phyloP scores from a whole-genome alignment of 129 eudicot genomes.

The Pulicaria dysenterica region DNA sequence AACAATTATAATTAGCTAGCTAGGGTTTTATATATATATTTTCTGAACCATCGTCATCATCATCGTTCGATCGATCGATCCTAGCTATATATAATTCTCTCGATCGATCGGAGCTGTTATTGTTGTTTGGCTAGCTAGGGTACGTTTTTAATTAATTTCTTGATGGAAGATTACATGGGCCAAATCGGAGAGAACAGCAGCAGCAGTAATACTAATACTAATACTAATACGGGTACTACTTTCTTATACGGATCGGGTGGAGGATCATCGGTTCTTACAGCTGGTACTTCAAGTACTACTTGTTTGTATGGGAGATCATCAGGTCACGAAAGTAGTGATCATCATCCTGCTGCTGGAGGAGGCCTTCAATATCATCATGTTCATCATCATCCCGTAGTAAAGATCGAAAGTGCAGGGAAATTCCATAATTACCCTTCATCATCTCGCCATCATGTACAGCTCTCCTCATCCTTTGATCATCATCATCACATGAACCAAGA shows the following conservation, averaged over 20 bases:
- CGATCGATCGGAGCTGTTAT: background rate
- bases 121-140: too few species aligned
- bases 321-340: conserved; percentile 8
- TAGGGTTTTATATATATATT: background rate
- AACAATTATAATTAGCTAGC: background rate
- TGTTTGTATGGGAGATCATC: conserved; percentile 43
- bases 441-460: too few species aligned
- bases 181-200: conserved; percentile 54
- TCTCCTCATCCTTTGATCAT: too few species aligned
- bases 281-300: conserved; percentile 29
- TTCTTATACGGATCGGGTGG: conserved; percentile 65
- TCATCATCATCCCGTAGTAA: conserved; percentile 48
- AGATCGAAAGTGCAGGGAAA: conserved; percentile 65
- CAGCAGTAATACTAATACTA: conserved; percentile 15
- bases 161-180: conserved; percentile 70
- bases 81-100: background rate
- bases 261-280: conserved; percentile 37
- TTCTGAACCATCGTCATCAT: background rate
- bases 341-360: background rate
- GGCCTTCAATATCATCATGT: conserved; percentile 28
- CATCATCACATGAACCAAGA: conserved; percentile 16
- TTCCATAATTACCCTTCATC: conserved; percentile 57
- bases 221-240: conserved; percentile 15
- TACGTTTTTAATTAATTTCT: too few species aligned
- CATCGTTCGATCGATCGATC: background rate